phyloP scores from a whole-genome alignment of 495 filamentous ascomycete species.

The Talaromyces stipitatus region DNA sequence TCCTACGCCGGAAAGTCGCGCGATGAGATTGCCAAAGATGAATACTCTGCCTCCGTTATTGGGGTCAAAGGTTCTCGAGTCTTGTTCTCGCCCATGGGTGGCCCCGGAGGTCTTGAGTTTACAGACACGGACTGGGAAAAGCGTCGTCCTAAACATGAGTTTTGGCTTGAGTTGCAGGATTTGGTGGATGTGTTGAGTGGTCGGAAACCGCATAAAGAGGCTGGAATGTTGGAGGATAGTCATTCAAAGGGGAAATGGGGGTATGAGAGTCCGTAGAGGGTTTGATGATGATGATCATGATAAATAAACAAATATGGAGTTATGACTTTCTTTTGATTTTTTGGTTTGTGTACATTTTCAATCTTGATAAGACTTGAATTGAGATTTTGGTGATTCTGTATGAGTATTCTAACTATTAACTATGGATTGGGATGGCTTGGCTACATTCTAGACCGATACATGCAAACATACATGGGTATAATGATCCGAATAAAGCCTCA shows the following conservation, averaged over 20 bases:
- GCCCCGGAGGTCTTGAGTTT: conserved; percentile 56
- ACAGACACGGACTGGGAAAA: conserved; percentile 91
- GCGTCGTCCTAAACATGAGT: conserved; percentile 74
- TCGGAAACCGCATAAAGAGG: conserved; percentile 34
- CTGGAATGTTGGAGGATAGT: background rate
- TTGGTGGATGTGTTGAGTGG: conserved; percentile 82
- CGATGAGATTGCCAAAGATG: conserved; percentile 61
- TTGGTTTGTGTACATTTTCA: background rate
- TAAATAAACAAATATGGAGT: background rate
- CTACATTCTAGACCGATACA: too few species aligned
- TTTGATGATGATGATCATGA: background rate
- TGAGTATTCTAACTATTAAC: too few species aligned
- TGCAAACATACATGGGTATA: too few species aligned
- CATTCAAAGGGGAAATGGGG: conserved; percentile 15
- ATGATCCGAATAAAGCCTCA: too few species aligned
- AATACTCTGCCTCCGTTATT: conserved; percentile 69
- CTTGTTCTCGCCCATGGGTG: conserved; percentile 70
- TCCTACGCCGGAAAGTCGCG: conserved; percentile 56
- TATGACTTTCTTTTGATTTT: background rate
- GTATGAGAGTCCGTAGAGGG: conserved; percentile 22
- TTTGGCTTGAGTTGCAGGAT: conserved; percentile 75
- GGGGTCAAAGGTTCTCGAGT: conserved; percentile 87
- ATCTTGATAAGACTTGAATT: background rate
- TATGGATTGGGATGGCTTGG: too few species aligned
- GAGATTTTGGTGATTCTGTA: too few species aligned